Evolutionary conservation across 116 monocot species (phyloP).

Genomic region (Iris pallida): DNA sequence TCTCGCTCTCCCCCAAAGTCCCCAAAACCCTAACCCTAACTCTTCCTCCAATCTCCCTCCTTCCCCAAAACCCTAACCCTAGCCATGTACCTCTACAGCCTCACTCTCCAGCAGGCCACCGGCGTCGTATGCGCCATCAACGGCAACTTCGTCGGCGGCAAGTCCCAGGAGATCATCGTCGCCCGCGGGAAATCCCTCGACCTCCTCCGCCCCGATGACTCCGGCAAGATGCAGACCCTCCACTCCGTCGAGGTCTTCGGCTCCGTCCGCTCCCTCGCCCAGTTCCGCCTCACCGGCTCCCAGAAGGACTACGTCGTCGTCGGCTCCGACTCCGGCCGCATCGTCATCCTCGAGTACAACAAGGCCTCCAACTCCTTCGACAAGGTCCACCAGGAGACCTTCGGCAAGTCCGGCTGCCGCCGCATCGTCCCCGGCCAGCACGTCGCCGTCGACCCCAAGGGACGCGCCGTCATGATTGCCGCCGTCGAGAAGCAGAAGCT

Average conservation of each 20-base stretch:
- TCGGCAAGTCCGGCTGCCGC: constrained; percentile 97
- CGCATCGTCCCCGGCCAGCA: constrained; percentile 93
- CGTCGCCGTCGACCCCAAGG: constrained; percentile 92
- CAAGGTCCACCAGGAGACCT: constrained; percentile 96
- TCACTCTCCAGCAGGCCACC: constrained; percentile 83
- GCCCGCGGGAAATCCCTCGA: constrained; percentile 77
- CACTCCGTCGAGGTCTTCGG: constrained; percentile 90
- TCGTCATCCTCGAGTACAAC: constrained; percentile 92
- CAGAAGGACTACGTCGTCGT: constrained; percentile 94
- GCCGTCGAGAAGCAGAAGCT: constrained; percentile 99
- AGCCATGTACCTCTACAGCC: constrained; percentile 84
- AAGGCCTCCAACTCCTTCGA: constrained; percentile 59
- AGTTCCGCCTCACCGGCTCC: constrained; percentile 96
- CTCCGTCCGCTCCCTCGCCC: constrained; percentile 74
- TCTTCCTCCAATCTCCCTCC: background rate
- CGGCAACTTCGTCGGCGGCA: constrained; percentile 82
- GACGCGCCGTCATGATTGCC: constrained; percentile 86
- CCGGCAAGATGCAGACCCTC: constrained; percentile 78
- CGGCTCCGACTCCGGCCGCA: constrained; percentile 95
- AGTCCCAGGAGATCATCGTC: constrained; percentile 83
- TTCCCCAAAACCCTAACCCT: constrained; percentile 3
- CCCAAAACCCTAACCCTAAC: background rate
- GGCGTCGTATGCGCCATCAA: constrained; percentile 87
- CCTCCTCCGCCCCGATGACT: constrained; percentile 85
- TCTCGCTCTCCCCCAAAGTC: too few species aligned